phyloP scores from a whole-genome alignment of 768 basidiomycete species.

The Trametes elegans region DNA sequence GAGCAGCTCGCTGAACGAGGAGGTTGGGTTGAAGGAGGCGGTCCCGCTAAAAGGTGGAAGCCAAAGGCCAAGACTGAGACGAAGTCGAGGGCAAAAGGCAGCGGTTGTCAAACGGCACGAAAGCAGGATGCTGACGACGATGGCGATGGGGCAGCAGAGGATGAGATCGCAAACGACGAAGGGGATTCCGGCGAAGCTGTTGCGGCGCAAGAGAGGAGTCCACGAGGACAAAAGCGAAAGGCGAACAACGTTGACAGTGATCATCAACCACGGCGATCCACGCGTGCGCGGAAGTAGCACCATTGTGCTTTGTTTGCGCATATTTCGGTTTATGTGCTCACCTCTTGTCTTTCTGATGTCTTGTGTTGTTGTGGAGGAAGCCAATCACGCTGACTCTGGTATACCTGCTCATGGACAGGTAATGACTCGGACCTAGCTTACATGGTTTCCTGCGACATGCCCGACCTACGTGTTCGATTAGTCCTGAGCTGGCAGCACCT shows the following conservation, averaged over 20 bases:
- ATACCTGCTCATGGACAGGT: not conserved
- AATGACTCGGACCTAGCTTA: conserved; percentile 2
- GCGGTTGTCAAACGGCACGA: not conserved
- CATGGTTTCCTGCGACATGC: not conserved
- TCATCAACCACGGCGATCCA: conserved; percentile 16
- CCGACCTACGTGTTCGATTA: conserved; percentile 4
- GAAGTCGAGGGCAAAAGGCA: conserved; percentile 9
- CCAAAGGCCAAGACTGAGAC: conserved; percentile 8
- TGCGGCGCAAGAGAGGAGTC: not conserved
- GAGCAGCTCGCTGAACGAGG: conserved; percentile 62
- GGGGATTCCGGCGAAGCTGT: not conserved
- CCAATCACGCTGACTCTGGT: too few species aligned
- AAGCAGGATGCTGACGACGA: not conserved
- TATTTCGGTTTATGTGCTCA: not conserved
- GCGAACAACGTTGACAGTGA: not conserved
- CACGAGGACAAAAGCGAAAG: conserved; percentile 17
- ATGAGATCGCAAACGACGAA: not conserved
- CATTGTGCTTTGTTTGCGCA: not conserved
- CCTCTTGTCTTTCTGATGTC: not conserved
- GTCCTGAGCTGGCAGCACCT: conserved; percentile 41
- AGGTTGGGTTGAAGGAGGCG: conserved; percentile 63
- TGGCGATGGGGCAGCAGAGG: not conserved
- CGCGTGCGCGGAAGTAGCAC: conserved; percentile 17
- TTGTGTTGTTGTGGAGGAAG: not conserved
- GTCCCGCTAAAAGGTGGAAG: not conserved